These are phyloP conservation scores for Fulvia fulva DNA, from an alignment of 2,329 filamentous ascomycete species.

Conservation along the genomic window DNA sequence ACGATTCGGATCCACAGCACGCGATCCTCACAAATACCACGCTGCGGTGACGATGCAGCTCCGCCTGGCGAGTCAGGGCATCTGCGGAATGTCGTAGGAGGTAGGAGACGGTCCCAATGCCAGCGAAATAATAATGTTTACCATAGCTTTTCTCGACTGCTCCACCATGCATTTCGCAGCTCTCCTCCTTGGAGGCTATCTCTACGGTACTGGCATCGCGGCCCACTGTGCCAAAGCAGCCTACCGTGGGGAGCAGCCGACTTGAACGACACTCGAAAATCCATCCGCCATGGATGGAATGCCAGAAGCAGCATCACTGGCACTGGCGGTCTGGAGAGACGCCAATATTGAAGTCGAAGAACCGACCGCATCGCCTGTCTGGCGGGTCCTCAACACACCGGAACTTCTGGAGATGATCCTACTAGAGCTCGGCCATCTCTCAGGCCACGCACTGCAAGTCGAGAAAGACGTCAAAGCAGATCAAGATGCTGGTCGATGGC, in stretches of 20 bases:
- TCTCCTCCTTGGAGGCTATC: too few relatives aligned
- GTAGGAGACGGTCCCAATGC: neutral
- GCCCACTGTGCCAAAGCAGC: too few relatives aligned
- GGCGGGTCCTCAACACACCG: constrained; percentile 1
- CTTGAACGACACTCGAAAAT: too few relatives aligned
- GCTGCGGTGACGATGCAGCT: neutral
- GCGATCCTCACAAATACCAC: neutral
- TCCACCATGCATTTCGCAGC: neutral
- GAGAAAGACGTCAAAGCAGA: neutral
- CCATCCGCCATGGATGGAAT: neutral
- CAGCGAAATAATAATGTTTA: neutral
- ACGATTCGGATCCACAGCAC: neutral
- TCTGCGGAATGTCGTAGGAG: neutral
- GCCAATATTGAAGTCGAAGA: neutral
- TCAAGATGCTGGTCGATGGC: neutral
- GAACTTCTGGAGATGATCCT: constrained; percentile 1
- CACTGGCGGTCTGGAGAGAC: neutral
- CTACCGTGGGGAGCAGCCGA: too few relatives aligned
- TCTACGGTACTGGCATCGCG: too few relatives aligned
- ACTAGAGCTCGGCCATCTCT: neutral
- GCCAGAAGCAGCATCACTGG: neutral
- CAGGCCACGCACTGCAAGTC: neutral
- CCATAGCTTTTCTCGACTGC: neutral
- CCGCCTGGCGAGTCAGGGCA: neutral
- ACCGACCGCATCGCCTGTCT: neutral